A percentile compares a stretch with the other conserved stretches of the same genome.
Evolutionary conservation across 768 basidiomycete species (phyloP).

Genomic region (Holtermanniella nyarrowii): DNA sequence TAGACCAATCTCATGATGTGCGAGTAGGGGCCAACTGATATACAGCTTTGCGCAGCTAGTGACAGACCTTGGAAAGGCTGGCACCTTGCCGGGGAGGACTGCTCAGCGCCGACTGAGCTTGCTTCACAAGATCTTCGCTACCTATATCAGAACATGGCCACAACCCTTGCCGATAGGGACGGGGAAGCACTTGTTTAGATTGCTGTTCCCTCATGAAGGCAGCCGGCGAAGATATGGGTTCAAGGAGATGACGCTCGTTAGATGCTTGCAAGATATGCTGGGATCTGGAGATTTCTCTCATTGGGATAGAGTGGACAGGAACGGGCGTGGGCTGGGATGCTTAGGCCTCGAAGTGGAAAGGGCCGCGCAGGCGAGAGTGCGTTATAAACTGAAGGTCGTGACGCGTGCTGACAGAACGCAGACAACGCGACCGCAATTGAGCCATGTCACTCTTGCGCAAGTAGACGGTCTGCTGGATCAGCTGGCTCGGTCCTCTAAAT

Average conservation of each 20-base stretch:
- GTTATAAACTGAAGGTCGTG: constrained; percentile 7
- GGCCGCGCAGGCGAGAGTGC: constrained; percentile 45
- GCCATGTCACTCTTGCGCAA: constrained; percentile 44
- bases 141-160: constrained; percentile 25
- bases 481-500: constrained; percentile 58
- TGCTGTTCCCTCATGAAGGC: constrained; percentile 82
- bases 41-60: background rate
- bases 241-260: constrained; percentile 55
- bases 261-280: constrained; percentile 43
- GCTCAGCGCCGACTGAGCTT: background rate
- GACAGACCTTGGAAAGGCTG: background rate
- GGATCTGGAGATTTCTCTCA: constrained; percentile 18
- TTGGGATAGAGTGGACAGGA: constrained; percentile 39
- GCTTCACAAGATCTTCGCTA: constrained; percentile 18
- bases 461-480: constrained; percentile 63
- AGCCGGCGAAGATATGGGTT: constrained; percentile 58
- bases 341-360: constrained; percentile 57
- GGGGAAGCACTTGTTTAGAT: constrained; percentile 54
- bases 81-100: background rate
- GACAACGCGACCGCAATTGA: constrained; percentile 4
- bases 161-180: constrained; percentile 49
- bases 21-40: no score
- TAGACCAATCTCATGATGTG: no score
- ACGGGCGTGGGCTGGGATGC: constrained; percentile 49
- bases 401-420: background rate